Evolutionary conservation across 768 basidiomycete species (phyloP).

Genomic region (Lactarius vividus): DNA sequence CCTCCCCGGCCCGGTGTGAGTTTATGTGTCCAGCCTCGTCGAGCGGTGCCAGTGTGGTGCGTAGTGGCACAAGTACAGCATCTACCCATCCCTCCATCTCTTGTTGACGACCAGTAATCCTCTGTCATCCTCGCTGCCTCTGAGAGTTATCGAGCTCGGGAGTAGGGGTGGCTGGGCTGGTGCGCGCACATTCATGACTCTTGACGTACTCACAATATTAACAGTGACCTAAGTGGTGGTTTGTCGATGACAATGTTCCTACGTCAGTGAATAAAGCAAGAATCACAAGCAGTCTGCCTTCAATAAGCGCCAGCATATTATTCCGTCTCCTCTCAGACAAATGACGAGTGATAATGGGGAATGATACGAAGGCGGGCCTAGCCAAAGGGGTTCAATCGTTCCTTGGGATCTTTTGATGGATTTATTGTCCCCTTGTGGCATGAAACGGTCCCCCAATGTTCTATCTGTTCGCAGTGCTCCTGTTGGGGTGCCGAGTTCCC

Average conservation of each 20-base stretch:
- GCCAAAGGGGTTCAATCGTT: background rate
- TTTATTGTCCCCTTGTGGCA: conserved; percentile 4
- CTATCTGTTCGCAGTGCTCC: background rate
- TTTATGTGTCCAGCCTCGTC: background rate
- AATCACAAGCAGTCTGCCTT: conserved; percentile 6
- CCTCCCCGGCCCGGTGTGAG: conserved; percentile 8
- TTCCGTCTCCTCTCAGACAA: conserved; percentile 1
- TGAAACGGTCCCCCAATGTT: background rate
- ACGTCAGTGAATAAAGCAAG: background rate
- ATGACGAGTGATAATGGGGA: background rate
- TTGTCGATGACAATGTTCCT: background rate
- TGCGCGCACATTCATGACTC: background rate
- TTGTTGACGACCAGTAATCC: background rate
- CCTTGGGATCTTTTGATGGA: background rate
- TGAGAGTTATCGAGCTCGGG: background rate
- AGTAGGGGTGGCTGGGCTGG: background rate
- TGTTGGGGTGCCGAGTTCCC: background rate
- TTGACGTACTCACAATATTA: background rate
- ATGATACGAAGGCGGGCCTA: background rate
- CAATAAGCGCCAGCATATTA: background rate
- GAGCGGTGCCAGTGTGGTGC: background rate
- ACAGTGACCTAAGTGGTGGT: background rate
- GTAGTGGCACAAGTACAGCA: background rate
- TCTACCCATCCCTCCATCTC: background rate
- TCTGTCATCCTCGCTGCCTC: background rate